Evolutionary conservation across 495 filamentous ascomycete species (phyloP).

Genomic region (Gamarada debralockiae): DNA sequence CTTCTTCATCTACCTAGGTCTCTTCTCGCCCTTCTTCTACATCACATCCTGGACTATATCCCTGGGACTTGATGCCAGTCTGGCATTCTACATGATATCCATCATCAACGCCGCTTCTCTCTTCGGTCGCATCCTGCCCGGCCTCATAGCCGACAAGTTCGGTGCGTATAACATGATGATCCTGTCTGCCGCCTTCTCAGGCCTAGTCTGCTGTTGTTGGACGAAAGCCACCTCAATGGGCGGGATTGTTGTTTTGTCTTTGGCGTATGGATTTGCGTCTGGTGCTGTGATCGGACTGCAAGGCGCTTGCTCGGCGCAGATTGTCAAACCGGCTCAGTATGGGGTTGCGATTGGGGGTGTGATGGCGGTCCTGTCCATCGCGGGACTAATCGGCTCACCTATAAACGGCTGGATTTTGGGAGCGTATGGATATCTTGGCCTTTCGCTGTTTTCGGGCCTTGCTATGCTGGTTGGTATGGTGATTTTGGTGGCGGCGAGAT

Average conservation of each 20-base stretch:
- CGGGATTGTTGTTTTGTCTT: constrained; percentile 58
- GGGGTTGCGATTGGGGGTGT: constrained; percentile 12
- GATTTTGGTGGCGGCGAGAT: neutral
- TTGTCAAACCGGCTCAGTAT: constrained; percentile 7
- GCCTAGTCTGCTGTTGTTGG: constrained; percentile 65
- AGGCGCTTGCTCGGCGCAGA: constrained; percentile 9
- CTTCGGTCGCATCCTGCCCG: constrained; percentile 66
- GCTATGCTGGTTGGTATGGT: constrained; percentile 10
- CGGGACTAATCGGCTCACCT: constrained; percentile 13
- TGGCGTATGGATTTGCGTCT: constrained; percentile 65
- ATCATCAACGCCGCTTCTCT: constrained; percentile 68
- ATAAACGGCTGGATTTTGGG: constrained; percentile 13
- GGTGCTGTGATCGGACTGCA: constrained; percentile 40
- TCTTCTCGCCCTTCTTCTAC: constrained; percentile 71
- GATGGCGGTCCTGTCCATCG: constrained; percentile 11
- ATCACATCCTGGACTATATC: constrained; percentile 50
- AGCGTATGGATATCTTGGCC: constrained; percentile 3
- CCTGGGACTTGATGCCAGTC: constrained; percentile 49
- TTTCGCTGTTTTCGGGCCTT: constrained; percentile 12
- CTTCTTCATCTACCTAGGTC: constrained; percentile 64
- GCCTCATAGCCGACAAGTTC: constrained; percentile 62
- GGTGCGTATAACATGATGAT: constrained; percentile 74
- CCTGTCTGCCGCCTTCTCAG: constrained; percentile 49
- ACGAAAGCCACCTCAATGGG: constrained; percentile 53
- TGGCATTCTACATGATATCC: constrained; percentile 63